These are phyloP conservation scores for Quercus rubra DNA, from an alignment of 306 rosid genomes.

Conservation along the genomic window DNA sequence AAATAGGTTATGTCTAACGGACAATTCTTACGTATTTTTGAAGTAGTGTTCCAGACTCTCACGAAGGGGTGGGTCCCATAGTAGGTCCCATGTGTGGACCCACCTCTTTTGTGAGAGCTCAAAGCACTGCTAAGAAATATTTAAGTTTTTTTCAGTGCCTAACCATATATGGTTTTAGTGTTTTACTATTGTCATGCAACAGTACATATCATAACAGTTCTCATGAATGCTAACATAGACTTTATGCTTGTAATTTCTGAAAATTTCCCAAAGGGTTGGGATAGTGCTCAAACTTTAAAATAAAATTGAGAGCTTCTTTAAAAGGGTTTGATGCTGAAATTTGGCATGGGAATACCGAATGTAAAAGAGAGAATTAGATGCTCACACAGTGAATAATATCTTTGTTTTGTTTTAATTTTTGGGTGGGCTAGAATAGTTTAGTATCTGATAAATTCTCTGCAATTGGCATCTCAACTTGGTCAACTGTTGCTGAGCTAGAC, in stretches of 20 bases:
- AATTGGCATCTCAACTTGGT: background rate
- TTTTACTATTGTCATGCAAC: too few species aligned
- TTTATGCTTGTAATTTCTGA: background rate
- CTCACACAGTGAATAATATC: background rate
- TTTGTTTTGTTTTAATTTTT: background rate
- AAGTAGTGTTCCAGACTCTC: accelerated
- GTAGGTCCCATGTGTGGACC: accelerated
- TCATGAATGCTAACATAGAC: background rate
- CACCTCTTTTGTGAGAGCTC: too few species aligned
- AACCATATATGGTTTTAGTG: too few species aligned
- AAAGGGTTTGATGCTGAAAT: background rate
- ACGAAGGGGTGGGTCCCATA: accelerated
- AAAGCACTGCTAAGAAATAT: too few species aligned
- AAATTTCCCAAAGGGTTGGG: background rate
- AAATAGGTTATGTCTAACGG: too few species aligned
- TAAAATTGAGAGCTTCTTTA: background rate
- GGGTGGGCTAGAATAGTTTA: background rate
- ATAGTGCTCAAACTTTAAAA: background rate
- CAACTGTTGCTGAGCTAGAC: too few species aligned
- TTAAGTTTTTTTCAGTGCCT: too few species aligned
- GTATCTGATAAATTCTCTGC: background rate
- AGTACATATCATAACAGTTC: too few species aligned
- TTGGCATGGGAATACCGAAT: background rate
- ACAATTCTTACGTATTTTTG: accelerated
- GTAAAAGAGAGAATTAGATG: background rate